Evolutionary conservation across 148 eudicot species (phyloP).

Genomic region (Persicaria maculosa): DNA sequence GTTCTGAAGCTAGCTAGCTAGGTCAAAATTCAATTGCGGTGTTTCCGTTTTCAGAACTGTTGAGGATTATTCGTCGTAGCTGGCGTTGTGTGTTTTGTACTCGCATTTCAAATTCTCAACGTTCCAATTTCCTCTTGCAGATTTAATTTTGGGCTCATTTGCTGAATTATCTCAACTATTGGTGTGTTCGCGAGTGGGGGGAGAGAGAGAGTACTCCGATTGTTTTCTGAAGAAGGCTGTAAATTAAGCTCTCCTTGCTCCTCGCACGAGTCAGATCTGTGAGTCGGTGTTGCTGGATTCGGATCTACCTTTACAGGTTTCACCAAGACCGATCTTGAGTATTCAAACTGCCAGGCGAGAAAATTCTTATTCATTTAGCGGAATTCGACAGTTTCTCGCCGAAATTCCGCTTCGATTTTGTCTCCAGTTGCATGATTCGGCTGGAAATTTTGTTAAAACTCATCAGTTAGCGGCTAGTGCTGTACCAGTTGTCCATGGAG

Average conservation of each 20-base stretch:
- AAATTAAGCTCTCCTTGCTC: not conserved
- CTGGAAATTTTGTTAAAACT: not conserved
- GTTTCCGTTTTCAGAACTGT: not conserved
- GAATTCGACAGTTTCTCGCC: not conserved
- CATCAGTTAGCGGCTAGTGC: not conserved
- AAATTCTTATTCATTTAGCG: not conserved
- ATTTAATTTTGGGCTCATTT: not conserved
- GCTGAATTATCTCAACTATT: not conserved
- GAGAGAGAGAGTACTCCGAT: not conserved
- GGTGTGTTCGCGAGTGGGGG: not conserved
- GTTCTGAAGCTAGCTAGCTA: slow-evolving; percentile 3
- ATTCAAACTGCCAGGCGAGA: not conserved
- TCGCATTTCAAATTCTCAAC: not conserved
- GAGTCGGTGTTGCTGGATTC: not conserved
- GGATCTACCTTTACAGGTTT: not conserved
- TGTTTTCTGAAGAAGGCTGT: not conserved
- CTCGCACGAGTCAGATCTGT: slow-evolving; percentile 2
- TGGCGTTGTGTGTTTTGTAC: not conserved
- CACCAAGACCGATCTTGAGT: slow-evolving; percentile 3
- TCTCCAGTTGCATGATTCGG: not conserved
- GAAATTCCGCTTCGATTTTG: not conserved
- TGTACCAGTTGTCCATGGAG: slow-evolving; percentile 42
- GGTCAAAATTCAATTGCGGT: slow-evolving; percentile 2
- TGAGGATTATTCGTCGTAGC: not conserved
- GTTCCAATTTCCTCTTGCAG: slow-evolving; percentile 4